Base-by-base conservation (phyloP, 2,329 filamentous ascomycete species). In the Aureobasidium leucospermi region DNA sequence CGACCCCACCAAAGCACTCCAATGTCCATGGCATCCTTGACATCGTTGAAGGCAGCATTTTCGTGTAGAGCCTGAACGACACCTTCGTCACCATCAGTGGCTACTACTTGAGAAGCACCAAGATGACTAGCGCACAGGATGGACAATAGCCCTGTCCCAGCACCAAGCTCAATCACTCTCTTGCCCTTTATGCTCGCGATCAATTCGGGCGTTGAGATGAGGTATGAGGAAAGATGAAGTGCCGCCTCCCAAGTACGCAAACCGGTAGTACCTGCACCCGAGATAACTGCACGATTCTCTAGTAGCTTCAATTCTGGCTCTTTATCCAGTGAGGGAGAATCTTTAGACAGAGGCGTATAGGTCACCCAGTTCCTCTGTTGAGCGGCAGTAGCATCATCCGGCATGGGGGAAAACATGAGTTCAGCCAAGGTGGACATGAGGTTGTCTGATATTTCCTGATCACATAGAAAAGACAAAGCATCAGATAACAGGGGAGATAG, bases 171-270 rank as follows among this genome's bases (percentile, higher is more conserved):
- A 2, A 93, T 75, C 1, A 92, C 73, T 7, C 76, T 79, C 67
- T 83, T 86, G 2, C 75, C 78, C 7, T 67, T 66, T 31, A 89
- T 74, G 4, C 79, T 66, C 2, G 68, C 62, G 10, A 67, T 49
- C 4, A 72, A 63, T 34, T 71, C 71, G 3, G 66, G 5, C 69
- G 76, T 13, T 10, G 62, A 69, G 61, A 82, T 82, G 23, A 92
- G 80, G 66, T 85, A 90, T 46, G 85, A 80, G 1, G 86, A 87
- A 0, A 93, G 77, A 65, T 90, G 86, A 8, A 93, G 75, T 1
- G 87, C 85, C 1, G 89, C 89, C 70, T 93, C 89, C 89, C 89
- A 94, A 0, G 89, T 93, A 36, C 89, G 81, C 28, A 89, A 78
- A 1, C 89, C 89, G 0, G 89, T 93, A 0, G 87, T 91, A 1